Conservation (phyloP, 2,329 filamentous ascomycete species). For the Amesomyces nigricolor region DNA sequence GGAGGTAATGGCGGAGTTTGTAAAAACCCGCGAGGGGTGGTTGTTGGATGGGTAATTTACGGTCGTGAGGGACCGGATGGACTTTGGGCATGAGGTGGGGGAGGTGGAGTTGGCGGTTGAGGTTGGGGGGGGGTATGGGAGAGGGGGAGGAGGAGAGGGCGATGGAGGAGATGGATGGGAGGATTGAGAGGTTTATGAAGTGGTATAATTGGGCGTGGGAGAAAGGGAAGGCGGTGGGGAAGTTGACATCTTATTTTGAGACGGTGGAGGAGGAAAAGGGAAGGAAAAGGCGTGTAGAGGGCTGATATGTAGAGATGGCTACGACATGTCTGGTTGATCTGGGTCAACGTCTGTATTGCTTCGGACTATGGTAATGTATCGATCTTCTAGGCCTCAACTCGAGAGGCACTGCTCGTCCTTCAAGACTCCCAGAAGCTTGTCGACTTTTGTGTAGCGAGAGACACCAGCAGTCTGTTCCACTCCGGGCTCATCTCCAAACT, state of each 20-base stretch:
- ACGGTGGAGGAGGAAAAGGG: constrained; percentile 5
- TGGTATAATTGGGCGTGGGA: constrained; percentile 18
- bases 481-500: not conserved
- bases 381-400: too few species aligned
- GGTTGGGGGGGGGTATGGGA: not conserved
- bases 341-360: too few species aligned
- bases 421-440: too few species aligned
- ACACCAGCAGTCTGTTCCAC: not conserved
- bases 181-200: constrained; percentile 15
- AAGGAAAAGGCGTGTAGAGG: not conserved
- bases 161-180: constrained; percentile 18
- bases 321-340: too few species aligned
- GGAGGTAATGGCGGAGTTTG: constrained; percentile 16
- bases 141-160: constrained; percentile 16
- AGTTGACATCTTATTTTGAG: constrained; percentile 19
- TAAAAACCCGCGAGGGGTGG: constrained; percentile 14
- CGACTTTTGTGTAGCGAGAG: too few species aligned
- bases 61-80: constrained; percentile 17
- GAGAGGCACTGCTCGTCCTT: too few species aligned
- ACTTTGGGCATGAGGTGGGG: constrained; percentile 20
- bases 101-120: constrained; percentile 18
- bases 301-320: too few species aligned
- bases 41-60: constrained; percentile 12
- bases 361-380: too few species aligned
- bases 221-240: constrained; percentile 12